These are phyloP conservation scores for Blastobotrys illinoisensis DNA, from an alignment of 1,139 yeast genomes.

Conservation along the genomic window DNA sequence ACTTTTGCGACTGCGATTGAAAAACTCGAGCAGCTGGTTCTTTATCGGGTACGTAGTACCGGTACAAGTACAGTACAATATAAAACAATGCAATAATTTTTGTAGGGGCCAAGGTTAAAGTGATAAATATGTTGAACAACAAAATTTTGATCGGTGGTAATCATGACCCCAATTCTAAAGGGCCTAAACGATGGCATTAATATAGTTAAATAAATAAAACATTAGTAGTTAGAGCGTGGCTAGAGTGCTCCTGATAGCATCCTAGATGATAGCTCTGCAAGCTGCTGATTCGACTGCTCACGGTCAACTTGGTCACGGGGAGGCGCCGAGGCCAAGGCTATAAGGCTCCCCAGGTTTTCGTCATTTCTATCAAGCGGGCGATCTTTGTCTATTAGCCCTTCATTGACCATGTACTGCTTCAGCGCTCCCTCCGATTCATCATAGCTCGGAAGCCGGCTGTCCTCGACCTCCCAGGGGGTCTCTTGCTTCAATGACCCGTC, in stretches of 20 bases:
- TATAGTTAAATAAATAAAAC: neutral
- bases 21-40: no score
- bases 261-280: neutral
- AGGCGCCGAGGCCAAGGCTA: slow-evolving; percentile 11
- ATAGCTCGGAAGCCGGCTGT: slow-evolving; percentile 25
- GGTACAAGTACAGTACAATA: no score
- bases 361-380: slow-evolving; percentile 10
- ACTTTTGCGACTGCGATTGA: no score
- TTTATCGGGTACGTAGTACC: no score
- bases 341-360: slow-evolving; percentile 4
- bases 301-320: slow-evolving; percentile 2
- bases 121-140: no score
- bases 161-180: no score
- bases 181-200: no score
- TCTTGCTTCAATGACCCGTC: neutral
- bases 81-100: no score
- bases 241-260: neutral
- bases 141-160: no score
- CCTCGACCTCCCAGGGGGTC: slow-evolving; percentile 23
- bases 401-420: slow-evolving; percentile 21
- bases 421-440: slow-evolving; percentile 27
- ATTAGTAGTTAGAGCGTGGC: neutral
- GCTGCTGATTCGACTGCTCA: neutral
- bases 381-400: slow-evolving; percentile 19
- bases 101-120: no score